These are phyloP conservation scores for Oryza australiensis DNA, from an alignment of 176 grass and related monocot genomes.

Conservation along the genomic window DNA sequence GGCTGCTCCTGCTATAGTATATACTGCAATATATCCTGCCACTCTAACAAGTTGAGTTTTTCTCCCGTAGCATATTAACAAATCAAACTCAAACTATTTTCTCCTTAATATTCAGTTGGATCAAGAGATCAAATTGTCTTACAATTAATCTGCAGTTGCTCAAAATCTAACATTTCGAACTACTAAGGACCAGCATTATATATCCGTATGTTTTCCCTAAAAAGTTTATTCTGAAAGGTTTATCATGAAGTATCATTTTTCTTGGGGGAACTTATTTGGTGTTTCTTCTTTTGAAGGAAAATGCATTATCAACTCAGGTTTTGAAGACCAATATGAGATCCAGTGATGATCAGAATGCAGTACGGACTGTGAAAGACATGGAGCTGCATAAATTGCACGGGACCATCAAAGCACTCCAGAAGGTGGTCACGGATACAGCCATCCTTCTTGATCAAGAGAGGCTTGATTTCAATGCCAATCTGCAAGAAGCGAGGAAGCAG, in stretches of 20 bases:
- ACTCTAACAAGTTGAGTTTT: constrained; percentile 6
- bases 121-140: not conserved
- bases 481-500: constrained; percentile 75
- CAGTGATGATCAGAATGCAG: constrained; percentile 39
- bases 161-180: not conserved
- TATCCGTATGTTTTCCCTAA: not conserved
- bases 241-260: not conserved
- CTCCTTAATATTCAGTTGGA: constrained; percentile 19
- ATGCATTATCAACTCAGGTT: constrained; percentile 28
- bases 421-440: constrained; percentile 57
- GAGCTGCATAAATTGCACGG: constrained; percentile 67
- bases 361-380: constrained; percentile 35
- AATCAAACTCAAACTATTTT: constrained; percentile 13
- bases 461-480: constrained; percentile 61
- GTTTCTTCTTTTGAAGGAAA: constrained; percentile 51
- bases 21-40: not conserved
- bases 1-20: not conserved
- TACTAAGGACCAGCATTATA: constrained; percentile 18
- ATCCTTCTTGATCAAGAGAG: constrained; percentile 75
- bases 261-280: not conserved
- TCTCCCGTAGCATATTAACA: not conserved
- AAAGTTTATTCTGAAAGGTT: not conserved
- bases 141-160: not conserved
- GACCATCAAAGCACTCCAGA: constrained; percentile 85
- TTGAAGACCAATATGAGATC: constrained; percentile 34